Percentiles rank a stretch among this genome's conserved stretches.
phyloP scores from a whole-genome alignment of 495 filamentous ascomycete genomes.

The Penicillium simplicissimum region DNA sequence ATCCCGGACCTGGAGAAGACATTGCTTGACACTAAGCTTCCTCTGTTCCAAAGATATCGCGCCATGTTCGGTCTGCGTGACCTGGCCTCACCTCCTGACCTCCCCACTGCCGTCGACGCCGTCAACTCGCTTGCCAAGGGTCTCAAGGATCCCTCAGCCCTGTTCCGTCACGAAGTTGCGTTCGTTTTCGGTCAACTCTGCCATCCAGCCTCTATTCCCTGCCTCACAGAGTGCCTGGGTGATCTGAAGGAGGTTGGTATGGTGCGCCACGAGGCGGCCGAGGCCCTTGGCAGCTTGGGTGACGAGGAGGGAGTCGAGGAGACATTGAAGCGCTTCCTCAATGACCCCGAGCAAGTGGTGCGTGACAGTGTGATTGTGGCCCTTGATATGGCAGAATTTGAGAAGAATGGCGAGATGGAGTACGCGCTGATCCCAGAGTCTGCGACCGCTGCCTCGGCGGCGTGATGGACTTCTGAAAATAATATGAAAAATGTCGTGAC shows the following conservation, averaged over 20 bases:
- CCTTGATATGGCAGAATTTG: conserved; percentile 96
- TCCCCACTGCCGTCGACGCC: conserved; percentile 81
- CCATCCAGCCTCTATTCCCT: conserved; percentile 93
- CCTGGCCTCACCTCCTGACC: conserved; percentile 86
- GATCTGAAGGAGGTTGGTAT: conserved; percentile 83
- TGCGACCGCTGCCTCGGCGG: conserved; percentile 36
- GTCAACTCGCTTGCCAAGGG: conserved; percentile 84
- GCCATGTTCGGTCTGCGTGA: conserved; percentile 98
- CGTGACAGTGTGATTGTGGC: conserved; percentile 93
- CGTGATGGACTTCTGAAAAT: conserved; percentile 33
- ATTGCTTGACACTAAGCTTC: conserved; percentile 73
- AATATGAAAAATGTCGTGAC: conserved; percentile 29
- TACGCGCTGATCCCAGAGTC: conserved; percentile 83
- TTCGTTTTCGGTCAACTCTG: conserved; percentile 97
- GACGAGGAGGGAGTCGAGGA: conserved; percentile 92
- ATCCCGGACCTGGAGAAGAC: conserved; percentile 74
- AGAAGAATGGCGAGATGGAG: conserved; percentile 83
- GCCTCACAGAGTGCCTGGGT: conserved; percentile 74
- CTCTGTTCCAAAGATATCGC: conserved; percentile 90
- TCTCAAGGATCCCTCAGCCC: conserved; percentile 79
- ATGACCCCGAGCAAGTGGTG: conserved; percentile 91
- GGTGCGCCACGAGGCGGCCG: conserved; percentile 97
- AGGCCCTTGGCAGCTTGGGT: conserved; percentile 94
- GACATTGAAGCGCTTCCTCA: conserved; percentile 75
- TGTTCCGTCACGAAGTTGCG: conserved; percentile 98